Evolutionary conservation across 139 green algal species (phyloP).

Genomic region (Chlamydomonas eustigma): DNA sequence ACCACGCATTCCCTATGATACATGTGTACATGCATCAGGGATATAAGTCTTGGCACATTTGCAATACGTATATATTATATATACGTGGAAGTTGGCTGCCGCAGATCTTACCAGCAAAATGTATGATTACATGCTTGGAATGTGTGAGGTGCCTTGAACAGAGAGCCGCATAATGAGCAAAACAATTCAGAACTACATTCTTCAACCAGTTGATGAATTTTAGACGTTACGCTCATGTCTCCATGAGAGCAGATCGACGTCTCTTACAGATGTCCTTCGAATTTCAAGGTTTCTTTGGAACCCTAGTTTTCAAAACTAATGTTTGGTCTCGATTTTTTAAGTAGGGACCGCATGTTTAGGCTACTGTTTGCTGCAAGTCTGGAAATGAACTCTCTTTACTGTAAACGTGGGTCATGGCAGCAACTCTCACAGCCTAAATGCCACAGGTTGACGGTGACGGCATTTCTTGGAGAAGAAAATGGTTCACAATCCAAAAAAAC

Average conservation of each 20-base stretch:
- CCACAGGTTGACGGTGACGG: neutral
- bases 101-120: conserved; percentile 4
- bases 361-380: neutral
- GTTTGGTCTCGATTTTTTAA: too few relatives aligned
- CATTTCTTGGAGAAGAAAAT: neutral
- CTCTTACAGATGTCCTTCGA: too few relatives aligned
- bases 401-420: neutral
- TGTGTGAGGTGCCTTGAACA: neutral
- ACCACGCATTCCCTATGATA: neutral
- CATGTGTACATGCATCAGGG: too few relatives aligned
- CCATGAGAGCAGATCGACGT: too few relatives aligned
- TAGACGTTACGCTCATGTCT: too few relatives aligned
- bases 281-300: neutral
- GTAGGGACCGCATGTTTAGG: too few relatives aligned
- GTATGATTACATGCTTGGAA: neutral
- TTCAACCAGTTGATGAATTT: neutral
- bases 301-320: neutral
- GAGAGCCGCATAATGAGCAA: neutral
- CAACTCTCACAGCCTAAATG: neutral
- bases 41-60: too few relatives aligned
- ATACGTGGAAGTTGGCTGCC: too few relatives aligned
- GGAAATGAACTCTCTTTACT: neutral
- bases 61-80: too few relatives aligned
- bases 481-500: neutral
- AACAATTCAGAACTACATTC: neutral